Evolutionary conservation across 305 asterid species (phyloP).

Genomic region (Fraxinus ornus): DNA sequence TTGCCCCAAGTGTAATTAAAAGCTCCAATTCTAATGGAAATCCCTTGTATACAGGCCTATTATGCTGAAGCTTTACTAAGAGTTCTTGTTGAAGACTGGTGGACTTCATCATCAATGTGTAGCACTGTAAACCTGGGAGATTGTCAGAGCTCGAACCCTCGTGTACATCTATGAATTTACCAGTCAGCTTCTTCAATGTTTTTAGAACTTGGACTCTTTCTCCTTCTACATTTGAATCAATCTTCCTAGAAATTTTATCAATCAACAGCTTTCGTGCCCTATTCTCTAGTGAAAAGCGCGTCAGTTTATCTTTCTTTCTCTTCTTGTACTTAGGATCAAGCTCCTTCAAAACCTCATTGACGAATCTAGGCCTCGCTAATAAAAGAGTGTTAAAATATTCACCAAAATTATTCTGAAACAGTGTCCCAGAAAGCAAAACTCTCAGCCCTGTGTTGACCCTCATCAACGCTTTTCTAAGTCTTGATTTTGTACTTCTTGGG

Average conservation of each 20-base stretch:
- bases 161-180: slow-evolving; percentile 78
- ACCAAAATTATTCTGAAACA: slow-evolving; percentile 93
- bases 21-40: slow-evolving; percentile 88
- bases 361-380: slow-evolving; percentile 79
- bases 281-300: slow-evolving; percentile 68
- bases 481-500: slow-evolving; percentile 94
- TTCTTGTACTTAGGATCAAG: slow-evolving; percentile 83
- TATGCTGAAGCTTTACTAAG: slow-evolving; percentile 67
- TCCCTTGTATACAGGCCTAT: slow-evolving; percentile 77
- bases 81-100: slow-evolving; percentile 75
- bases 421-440: slow-evolving; percentile 80
- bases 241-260: slow-evolving; percentile 70
- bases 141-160: slow-evolving; percentile 77
- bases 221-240: slow-evolving; percentile 60
- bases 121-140: slow-evolving; percentile 92
- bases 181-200: slow-evolving; percentile 65
- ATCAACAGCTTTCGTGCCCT: slow-evolving; percentile 80
- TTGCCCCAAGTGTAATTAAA: slow-evolving; percentile 85
- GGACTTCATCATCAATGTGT: slow-evolving; percentile 91
- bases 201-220: slow-evolving; percentile 74
- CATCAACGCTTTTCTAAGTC: slow-evolving; percentile 88
- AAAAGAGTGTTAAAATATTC: slow-evolving; percentile 92
- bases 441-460: slow-evolving; percentile 81
- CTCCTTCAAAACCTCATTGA: slow-evolving; percentile 77
- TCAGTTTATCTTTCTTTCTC: slow-evolving; percentile 54